phyloP scores from a whole-genome alignment of 2,329 filamentous ascomycete genomes.

The Phialophora chinensis region DNA sequence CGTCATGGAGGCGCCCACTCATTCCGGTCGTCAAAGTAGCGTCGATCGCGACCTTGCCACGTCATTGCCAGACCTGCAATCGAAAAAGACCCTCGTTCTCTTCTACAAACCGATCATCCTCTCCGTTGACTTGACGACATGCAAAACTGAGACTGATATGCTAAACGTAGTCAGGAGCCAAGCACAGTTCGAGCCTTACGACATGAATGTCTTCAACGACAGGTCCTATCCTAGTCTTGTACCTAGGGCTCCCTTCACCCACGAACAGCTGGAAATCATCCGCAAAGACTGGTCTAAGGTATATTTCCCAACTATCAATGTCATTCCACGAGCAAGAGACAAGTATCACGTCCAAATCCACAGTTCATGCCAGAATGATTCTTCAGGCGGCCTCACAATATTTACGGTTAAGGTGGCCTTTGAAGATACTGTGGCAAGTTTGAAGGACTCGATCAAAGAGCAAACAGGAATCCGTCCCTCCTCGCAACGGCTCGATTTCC shows the following conservation, averaged over 20 bases:
- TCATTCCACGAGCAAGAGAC: not conserved
- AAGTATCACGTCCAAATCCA: not conserved
- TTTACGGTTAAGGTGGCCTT: not conserved
- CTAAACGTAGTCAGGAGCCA: not conserved
- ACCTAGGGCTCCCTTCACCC: not conserved
- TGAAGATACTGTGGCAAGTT: not conserved
- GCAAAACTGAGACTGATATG: conserved; percentile 2
- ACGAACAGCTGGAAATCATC: not conserved
- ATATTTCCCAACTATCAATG: not conserved
- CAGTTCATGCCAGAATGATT: no score
- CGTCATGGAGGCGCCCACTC: not conserved
- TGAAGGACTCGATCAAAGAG: not conserved
- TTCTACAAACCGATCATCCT: conserved; percentile 16
- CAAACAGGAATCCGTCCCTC: not conserved
- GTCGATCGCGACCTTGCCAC: not conserved
- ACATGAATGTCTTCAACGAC: conserved; percentile 10
- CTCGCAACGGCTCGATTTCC: not conserved
- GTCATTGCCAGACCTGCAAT: not conserved
- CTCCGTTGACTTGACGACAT: conserved; percentile 8
- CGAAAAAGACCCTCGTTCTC: conserved; percentile 10
- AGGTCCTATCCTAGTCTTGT: not conserved
- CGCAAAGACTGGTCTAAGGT: not conserved
- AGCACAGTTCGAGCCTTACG: not conserved
- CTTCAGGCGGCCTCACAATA: not conserved
- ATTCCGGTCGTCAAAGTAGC: not conserved